These are phyloP conservation scores for Parmales sp. DNA, from an alignment of 108 stramenopile genomes.

Conservation along the genomic window DNA sequence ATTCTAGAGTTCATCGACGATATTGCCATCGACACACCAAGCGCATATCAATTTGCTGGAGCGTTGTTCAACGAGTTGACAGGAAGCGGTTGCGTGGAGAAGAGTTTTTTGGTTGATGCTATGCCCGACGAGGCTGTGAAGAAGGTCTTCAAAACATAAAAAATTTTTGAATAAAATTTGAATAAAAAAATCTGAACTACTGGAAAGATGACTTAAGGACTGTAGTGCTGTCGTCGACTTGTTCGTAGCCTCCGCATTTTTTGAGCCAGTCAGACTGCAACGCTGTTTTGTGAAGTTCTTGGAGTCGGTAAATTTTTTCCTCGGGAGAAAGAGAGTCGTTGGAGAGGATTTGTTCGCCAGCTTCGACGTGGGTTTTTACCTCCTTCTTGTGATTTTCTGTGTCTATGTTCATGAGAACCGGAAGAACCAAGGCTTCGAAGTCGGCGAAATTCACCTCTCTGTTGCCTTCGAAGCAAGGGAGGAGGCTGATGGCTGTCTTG, in stretches of 20 bases:
- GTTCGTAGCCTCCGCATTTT: not conserved
- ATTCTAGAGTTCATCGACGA: no score
- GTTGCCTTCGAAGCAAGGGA: not conserved
- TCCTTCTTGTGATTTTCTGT: not conserved
- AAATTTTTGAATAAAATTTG: not conserved
- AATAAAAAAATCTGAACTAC: not conserved
- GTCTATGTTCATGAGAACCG: not conserved
- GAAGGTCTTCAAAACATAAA: not conserved
- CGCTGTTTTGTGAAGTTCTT: not conserved
- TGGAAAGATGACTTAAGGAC: not conserved
- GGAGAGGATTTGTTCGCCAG: not conserved
- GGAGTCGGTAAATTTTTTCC: not conserved
- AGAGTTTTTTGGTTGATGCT: no score
- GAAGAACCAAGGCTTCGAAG: not conserved
- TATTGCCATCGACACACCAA: no score
- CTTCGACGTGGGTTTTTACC: not conserved
- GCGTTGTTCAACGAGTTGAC: no score
- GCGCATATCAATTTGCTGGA: no score
- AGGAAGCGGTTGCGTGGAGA: no score
- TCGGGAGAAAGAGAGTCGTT: not conserved
- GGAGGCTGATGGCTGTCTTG: not conserved
- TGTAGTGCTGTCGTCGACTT: not conserved
- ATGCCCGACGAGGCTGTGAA: constrained; percentile 18
- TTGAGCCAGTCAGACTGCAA: not conserved
- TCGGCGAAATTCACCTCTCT: not conserved